Percentiles rank a stretch among this genome's conserved stretches.
phyloP scores from a whole-genome alignment of 116 monocot genomes.

The Dioscorea cayenensis region DNA sequence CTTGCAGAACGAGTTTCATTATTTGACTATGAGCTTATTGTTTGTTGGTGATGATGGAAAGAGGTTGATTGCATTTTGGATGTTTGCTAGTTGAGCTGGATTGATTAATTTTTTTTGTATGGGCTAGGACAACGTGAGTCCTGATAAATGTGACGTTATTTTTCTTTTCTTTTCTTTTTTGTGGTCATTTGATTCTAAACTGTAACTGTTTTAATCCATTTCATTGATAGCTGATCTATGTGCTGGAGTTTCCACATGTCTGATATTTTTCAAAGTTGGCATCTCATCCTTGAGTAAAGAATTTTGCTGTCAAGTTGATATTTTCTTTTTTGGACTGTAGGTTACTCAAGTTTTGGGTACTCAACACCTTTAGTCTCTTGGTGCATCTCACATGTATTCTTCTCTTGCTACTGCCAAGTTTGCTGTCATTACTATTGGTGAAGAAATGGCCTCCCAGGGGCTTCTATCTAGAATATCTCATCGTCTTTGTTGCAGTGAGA shows the following conservation, averaged over 20 bases:
- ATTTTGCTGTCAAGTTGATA: background rate
- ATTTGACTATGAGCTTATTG: conserved; percentile 87
- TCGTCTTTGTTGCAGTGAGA: too few relatives aligned
- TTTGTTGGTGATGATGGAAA: too few relatives aligned
- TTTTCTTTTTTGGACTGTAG: conserved; percentile 29
- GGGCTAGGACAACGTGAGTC: conserved; percentile 72
- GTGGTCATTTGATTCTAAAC: too few relatives aligned
- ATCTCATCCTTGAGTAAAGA: too few relatives aligned
- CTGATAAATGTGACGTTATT: background rate
- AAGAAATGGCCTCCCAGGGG: conserved; percentile 89
- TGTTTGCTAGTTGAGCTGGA: conserved; percentile 90
- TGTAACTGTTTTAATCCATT: too few relatives aligned
- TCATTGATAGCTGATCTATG: too few relatives aligned
- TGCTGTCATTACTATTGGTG: conserved; percentile 87
- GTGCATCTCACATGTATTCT: conserved; percentile 87
- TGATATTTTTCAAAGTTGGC: too few relatives aligned
- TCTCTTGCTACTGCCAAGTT: conserved; percentile 93
- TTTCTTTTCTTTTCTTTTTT: background rate
- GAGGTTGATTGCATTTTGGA: conserved; percentile 96
- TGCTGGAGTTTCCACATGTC: too few relatives aligned
- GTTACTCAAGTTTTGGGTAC: conserved; percentile 88
- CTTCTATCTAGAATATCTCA: too few relatives aligned
- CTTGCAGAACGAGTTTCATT: conserved; percentile 62
- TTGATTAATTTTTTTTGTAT: conserved; percentile 90
- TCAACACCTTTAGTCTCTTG: conserved; percentile 96